A percentile compares a stretch with the other conserved stretches of the same genome.
Conservation (phyloP, 768 basidiomycete genomes). For the Suillus lakei region DNA sequence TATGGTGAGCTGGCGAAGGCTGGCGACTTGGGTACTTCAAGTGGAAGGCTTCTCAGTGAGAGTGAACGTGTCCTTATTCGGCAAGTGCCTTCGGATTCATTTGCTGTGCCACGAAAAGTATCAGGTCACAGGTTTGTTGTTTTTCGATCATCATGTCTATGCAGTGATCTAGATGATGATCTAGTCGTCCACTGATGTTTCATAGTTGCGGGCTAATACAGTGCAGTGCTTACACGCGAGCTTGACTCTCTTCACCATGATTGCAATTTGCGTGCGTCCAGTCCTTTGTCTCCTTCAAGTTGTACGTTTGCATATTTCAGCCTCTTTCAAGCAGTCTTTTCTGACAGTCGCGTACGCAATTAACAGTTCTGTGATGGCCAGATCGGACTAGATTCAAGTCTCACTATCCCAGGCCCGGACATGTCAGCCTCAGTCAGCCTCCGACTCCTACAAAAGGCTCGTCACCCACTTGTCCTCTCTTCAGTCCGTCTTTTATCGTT, state of each 20-base stretch:
- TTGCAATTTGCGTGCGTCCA: background rate
- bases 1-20: slow-evolving; percentile 4
- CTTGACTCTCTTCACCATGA: background rate
- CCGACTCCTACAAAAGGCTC: background rate
- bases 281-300: background rate
- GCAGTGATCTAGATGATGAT: background rate
- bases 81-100: slow-evolving; percentile 7
- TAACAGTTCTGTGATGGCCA: background rate
- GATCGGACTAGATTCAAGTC: background rate
- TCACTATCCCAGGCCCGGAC: background rate
- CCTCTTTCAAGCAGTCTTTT: background rate
- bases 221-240: background rate
- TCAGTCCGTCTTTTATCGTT: background rate
- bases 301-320: background rate
- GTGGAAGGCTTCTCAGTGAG: background rate
- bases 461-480: background rate
- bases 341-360: background rate
- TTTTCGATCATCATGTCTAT: background rate
- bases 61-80: slow-evolving; percentile 8
- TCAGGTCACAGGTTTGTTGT: background rate
- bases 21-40: background rate
- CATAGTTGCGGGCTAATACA: background rate
- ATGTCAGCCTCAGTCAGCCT: slow-evolving; percentile 2
- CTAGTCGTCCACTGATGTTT: background rate
- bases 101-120: background rate